Base-by-base conservation (phyloP, 371 early-diverging fungal genomes). In the Haplosporangium sp. region DNA sequence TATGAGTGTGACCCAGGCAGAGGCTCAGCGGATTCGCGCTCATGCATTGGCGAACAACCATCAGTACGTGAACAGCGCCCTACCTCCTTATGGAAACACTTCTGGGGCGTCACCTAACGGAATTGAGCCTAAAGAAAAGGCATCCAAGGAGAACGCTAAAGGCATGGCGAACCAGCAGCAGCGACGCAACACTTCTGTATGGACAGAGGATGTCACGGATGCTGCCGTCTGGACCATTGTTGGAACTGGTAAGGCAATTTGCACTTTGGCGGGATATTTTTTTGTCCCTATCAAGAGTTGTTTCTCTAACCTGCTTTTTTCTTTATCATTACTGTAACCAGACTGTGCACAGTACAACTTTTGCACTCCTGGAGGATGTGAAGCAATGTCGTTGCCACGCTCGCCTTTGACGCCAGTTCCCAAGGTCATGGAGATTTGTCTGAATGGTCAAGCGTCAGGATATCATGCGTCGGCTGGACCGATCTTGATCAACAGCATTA, bases 201-300 rank as follows among this genome's bases (percentile, higher is more conserved):
- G 94, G 94, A 87, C 90, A 11, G 93, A 93, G 74, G 95, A 95
- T 81, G 94, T 95, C 23, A 91, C 92, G 4, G 96, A 95, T 84
- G 87, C 88, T 2, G 89, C 94, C 0, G 93, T 95, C 1, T 95
- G 95, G 95, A 95, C 95, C 6, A 92, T 94, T 73, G 95, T 94
- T 13, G 94, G 95, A 50, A 93, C 94, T 0, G 90, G 83, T 85
- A 59, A 29, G 67, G 13, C 5, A 40, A 16, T 2, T 48, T 12
- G 23, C 13, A 18, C 41, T 36, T 18, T 57, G 13, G 16, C 23
- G 21, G 13, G 14, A 8, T 16, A 38, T 21, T n/a, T 40, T 46
- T n/a, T 14, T 54, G 20, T 7, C 36, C 12, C 3, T 13, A 16
- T 5, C 40, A 36, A 58, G 42, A 45, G 8, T 42, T 11, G 21